Evolutionary conservation across 768 basidiomycete genomes (phyloP), one percentile per base, ranked within the genome.

Genomic region (Ramaria rubella): DNA sequence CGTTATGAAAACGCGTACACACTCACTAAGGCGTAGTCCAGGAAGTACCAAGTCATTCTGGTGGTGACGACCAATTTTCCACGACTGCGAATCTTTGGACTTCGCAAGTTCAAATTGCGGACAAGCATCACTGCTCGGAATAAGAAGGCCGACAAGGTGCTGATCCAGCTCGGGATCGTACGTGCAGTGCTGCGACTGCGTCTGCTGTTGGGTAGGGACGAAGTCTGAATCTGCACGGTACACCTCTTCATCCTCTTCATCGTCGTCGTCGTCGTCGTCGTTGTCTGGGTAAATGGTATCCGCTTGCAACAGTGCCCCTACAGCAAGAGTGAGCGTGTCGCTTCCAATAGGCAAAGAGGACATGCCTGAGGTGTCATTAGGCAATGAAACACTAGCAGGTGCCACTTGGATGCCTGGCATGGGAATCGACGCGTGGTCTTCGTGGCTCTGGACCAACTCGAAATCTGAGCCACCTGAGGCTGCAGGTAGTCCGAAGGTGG

Each of bases 21-120:
- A 78, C 81, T 73, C 62, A 90, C 89, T 90, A 65, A 90, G 80
- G 77, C 81, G 88, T 72, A 76, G 79, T 8, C 86, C 85, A 4
- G 82, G 77, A 26, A 91, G 70, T n/a, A 81, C 68, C 44, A 87
- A 71, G 57, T 86, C 82, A 58, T 70, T 70, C 0, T 73, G 71
- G 0, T 52, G 63, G 58, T 76, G 75, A 50, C 87, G 77, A 26
- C 87, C 87, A 59, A 90, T 67, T 23, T 65, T 73, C 61, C 81
- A 79, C 19, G 63, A 2, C n/a, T 31, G 3, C 8, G 14, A 69
- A 0, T 74, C 75, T 26, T 75, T 70, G 38, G 77, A 61, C 62
- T 78, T 85, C 72, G 74, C 80, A 58, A 89, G 79, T 61, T 87
- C 83, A 51, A 88, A 51, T 17, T 2, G 49, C 19, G 21, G 1